Percentiles rank a stretch among this genome's conserved stretches.
These are phyloP conservation scores for Podochytrium sp. DNA, from an alignment of 192 early-diverging fungal genomes.

Conservation along the genomic window DNA sequence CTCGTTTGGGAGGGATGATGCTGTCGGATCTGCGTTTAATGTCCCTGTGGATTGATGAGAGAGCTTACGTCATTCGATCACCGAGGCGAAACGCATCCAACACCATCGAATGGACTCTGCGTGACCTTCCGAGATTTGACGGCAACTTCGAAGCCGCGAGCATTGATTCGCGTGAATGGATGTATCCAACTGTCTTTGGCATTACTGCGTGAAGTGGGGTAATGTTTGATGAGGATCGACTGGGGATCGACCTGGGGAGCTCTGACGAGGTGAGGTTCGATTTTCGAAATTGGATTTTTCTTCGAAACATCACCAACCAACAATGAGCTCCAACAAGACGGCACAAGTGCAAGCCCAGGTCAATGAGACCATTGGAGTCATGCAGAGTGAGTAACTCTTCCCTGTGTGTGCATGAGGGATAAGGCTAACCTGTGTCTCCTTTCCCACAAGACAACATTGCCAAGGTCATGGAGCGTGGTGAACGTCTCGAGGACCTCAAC, in stretches of 20 bases:
- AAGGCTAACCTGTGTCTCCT: neutral
- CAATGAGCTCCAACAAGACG: constrained; percentile 11
- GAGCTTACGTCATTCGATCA: too few species aligned
- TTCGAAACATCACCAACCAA: too few species aligned
- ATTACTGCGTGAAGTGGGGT: neutral
- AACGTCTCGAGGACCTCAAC: constrained; percentile 14
- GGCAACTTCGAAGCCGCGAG: neutral
- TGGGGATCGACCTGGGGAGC: neutral
- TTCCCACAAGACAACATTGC: constrained; percentile 21
- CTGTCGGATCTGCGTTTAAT: too few species aligned
- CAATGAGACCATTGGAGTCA: constrained; percentile 23
- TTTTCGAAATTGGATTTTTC: neutral
- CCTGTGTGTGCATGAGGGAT: neutral
- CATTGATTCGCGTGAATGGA: neutral
- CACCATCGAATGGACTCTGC: neutral
- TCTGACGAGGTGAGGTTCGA: neutral
- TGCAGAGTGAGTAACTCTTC: constrained; percentile 3
- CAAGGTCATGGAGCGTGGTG: constrained; percentile 19
- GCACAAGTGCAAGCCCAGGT: constrained; percentile 25
- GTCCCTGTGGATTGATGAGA: too few species aligned
- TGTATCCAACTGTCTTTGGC: neutral
- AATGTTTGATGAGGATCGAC: neutral
- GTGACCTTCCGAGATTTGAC: neutral
- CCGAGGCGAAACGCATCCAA: neutral
- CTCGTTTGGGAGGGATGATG: constrained; percentile 22